Base-by-base conservation (phyloP, 2,329 filamentous ascomycete species). In the Colletotrichum sp. region DNA sequence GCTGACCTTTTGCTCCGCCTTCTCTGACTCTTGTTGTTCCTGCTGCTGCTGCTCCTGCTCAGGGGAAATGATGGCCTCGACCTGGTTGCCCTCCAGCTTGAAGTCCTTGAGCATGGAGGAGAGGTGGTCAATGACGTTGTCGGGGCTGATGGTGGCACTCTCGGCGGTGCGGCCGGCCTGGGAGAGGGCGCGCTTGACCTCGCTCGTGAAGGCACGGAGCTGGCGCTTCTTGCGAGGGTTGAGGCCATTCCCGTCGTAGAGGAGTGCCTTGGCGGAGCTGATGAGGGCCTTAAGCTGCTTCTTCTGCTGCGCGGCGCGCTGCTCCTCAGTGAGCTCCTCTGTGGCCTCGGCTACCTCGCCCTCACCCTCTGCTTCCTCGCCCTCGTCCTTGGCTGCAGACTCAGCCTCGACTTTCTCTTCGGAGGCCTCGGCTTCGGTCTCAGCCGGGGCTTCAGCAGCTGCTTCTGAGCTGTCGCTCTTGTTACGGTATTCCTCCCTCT, bases 201-300 rank as follows among this genome's bases (percentile, higher is more conserved):
- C 88, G 79, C 90, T 90, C 76, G 93, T 88, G 86, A 97, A 94
- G n/a, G 89, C 86, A 66, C 95, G 94, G 70, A 97, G 88, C 70
- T 93, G 90, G 81, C 93, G 92, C 88, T 96, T 97, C 82, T 93
- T 92, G 82, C 93, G 94, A 70, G 91, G 94, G 36, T 90, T 89
- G 39, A 96, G 86, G 30, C 88, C 81, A 55, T 80, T 80, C 76
- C 88, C 86, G 75, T 90, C 88, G 12, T 88, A 86, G 76, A 94
- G 86, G 69, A 94, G 88, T n/a, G 81, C 82, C 82, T 93, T 92
- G 70, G 93, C 91, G 78, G 91, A 88, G 15, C 84, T 80, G 66
- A 91, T 85, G 30, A 94, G 86, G 8, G 83, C 82, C 79, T 89
- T 89, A 71, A 94, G 86, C 75, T 83, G 74, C 74, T 75, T 68